Percentiles rank a stretch among this genome's conserved stretches.
Conservation (phyloP, 1,284 basidiomycete species). For the Agaricales sp. region DNA sequence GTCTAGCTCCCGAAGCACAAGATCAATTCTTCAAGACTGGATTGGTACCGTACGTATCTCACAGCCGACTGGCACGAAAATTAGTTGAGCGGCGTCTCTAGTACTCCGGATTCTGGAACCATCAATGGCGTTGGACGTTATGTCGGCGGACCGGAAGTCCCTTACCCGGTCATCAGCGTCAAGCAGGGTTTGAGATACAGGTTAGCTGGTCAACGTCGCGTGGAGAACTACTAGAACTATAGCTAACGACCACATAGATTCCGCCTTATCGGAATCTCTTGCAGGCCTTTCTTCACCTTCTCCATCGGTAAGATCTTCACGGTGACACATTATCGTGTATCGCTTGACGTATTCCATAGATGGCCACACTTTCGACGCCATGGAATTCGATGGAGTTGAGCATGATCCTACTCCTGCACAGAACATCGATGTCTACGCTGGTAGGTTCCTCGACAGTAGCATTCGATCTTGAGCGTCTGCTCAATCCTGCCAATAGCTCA, state of each 20-base stretch:
- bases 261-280: conserved; percentile 44
- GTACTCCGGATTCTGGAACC: conserved; percentile 22
- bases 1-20: conserved; percentile 15
- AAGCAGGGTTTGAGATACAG: conserved; percentile 24
- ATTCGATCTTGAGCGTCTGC: not conserved
- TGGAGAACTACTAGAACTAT: not conserved
- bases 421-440: conserved; percentile 25
- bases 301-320: conserved; percentile 14
- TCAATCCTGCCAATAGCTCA: conserved; percentile 15
- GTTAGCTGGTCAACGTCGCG: conserved; percentile 3
- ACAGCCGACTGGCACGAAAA: not conserved
- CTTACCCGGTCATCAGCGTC: conserved; percentile 26
- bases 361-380: conserved; percentile 31
- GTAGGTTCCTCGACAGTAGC: conserved; percentile 8
- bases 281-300: conserved; percentile 27
- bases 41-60: conserved; percentile 21
- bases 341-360: not conserved
- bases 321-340: not conserved
- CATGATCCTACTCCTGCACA: conserved; percentile 23
- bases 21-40: conserved; percentile 29
- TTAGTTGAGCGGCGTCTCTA: conserved; percentile 2
- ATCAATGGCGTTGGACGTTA: conserved; percentile 31
- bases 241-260: conserved; percentile 12
- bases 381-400: conserved; percentile 32
- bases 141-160: conserved; percentile 17